phyloP scores from a whole-genome alignment of 805 yeast genomes.

The Priceomyces castillae region DNA sequence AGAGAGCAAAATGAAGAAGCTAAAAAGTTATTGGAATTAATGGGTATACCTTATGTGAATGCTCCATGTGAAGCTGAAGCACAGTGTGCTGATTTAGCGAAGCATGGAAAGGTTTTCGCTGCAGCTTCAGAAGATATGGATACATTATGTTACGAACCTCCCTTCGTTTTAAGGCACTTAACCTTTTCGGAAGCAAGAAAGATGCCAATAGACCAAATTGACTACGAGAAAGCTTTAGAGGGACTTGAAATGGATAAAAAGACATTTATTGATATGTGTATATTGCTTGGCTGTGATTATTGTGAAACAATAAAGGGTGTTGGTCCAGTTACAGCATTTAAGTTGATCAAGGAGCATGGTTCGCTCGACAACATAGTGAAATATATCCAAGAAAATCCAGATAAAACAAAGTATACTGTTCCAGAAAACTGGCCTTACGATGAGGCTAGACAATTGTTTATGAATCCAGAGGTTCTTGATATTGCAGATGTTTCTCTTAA shows the following conservation, averaged over 20 bases:
- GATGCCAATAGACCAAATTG: slow-evolving; percentile 84
- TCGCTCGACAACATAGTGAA: slow-evolving; percentile 76
- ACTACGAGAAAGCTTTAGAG: slow-evolving; percentile 62
- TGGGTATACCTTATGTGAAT: slow-evolving; percentile 93
- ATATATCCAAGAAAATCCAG: slow-evolving; percentile 52
- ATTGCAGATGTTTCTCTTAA: slow-evolving; percentile 65
- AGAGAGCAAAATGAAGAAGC: slow-evolving; percentile 94
- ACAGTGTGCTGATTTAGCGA: slow-evolving; percentile 92
- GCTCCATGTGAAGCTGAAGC: slow-evolving; percentile 99
- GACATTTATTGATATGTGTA: slow-evolving; percentile 88
- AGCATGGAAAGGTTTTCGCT: slow-evolving; percentile 87
- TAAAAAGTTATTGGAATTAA: slow-evolving; percentile 67
- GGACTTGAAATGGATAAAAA: slow-evolving; percentile 71
- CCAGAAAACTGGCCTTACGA: slow-evolving; percentile 95
- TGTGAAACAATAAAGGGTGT: slow-evolving; percentile 93
- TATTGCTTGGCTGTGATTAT: slow-evolving; percentile 93
- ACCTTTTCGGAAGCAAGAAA: slow-evolving; percentile 94
- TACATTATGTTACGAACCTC: slow-evolving; percentile 88
- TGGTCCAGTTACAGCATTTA: slow-evolving; percentile 93
- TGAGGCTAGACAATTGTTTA: slow-evolving; percentile 81
- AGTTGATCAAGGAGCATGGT: slow-evolving; percentile 82
- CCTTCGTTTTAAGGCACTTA: slow-evolving; percentile 77
- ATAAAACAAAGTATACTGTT: slow-evolving; percentile 65
- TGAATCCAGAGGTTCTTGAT: slow-evolving; percentile 73
- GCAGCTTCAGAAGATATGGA: slow-evolving; percentile 99